Evolutionary conservation across 179 eudicot species (phyloP), one percentile per base, ranked within the genome.

Genomic region (Spinacia oleracea): DNA sequence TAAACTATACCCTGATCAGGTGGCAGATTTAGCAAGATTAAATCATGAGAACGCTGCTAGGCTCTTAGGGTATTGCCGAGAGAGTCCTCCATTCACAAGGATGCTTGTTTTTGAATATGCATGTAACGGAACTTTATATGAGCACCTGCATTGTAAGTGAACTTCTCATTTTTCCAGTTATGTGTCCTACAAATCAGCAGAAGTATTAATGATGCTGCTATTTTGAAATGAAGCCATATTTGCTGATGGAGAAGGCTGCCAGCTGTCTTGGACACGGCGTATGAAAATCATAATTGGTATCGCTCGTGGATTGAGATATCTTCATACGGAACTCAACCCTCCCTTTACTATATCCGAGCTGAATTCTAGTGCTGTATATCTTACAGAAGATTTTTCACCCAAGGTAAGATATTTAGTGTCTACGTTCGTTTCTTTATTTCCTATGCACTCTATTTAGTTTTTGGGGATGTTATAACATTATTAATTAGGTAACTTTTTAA

Each of bases 71-170:
- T 96, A 96, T 71, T 93, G 98, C 87, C 85, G 89, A 77, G 98
- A 91, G 81, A 85, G 85, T 56, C 82, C 82, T 77, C 98, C 99
- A 0, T 93, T 96, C 78, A 88, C 99, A 32, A 90, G 99, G 88
- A 92, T 96, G 98, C 87, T 96, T 77, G 96, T 96, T 81, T 91
- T 96, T 64, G 97, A 96, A 75, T 96, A 96, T 75, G 93, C 99
- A 55, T 96, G 97, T 34, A 93, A 93, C 73, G 99, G 99, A 76
- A 93, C 98, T 16, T 83, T 96, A 43, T 88, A 85, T 75, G 99
- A 96, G 84, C 96, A 96, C 78, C 89, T 96, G 53, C 98, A 93
- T 81, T 96, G 99, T 96, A 86, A 89, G 97, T 85, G 31, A 69
- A 71, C 16, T 72, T 6, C 29, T 18, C 63, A 18, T 14, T 11